Evolutionary conservation across 1,139 yeast species (phyloP), one percentile per base, ranked within the genome.

Genomic region (Geotrichum bryndzae): DNA sequence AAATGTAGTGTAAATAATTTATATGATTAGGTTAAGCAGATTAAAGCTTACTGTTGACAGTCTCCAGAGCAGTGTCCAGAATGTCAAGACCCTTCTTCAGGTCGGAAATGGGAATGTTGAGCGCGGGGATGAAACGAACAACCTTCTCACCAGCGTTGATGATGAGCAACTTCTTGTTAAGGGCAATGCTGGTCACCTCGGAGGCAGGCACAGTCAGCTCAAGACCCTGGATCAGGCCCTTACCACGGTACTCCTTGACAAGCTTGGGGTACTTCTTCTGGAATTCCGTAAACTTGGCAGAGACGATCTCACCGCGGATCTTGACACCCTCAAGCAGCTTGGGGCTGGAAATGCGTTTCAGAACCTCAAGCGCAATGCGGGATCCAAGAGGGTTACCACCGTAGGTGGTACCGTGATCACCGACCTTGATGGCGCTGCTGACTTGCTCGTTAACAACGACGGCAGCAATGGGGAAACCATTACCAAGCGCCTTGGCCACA

Each of bases 401-500:
- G 72, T 88, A 94, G 0, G 99, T 94, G 4, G 98, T 92, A 59
- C 99, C 99, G 73, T 94, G 99, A 72, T 94, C 99, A 61, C 99
- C 99, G 23, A 90, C 94, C 64, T 84, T 80, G 68, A 94, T 79
- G 1, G 80, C 84, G 15, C 79, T 74, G 72, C 90, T 96, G 41
- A 94, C 88, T 63, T 84, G 81, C 67, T 90, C 95, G 59, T 89
- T 84, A 61, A 94, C 85, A 82, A 94, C 82, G 3, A 96, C 89
- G 7, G 98, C 99, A 58, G 96, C 97, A 69, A 94, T 88, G 50
- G 99, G 99, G 80, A 85, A 90, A n/a, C 99, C 99, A 72, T 94
- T 94, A 64, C 99, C 99, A 54, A 94, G 80, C 1, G 98, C 97
- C 75, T 94, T 94, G 58, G 99, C 99, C 81, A 87, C 84, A 35